Conservation (phyloP, 1,284 basidiomycete species). For the Malassezia vespertilionis region DNA sequence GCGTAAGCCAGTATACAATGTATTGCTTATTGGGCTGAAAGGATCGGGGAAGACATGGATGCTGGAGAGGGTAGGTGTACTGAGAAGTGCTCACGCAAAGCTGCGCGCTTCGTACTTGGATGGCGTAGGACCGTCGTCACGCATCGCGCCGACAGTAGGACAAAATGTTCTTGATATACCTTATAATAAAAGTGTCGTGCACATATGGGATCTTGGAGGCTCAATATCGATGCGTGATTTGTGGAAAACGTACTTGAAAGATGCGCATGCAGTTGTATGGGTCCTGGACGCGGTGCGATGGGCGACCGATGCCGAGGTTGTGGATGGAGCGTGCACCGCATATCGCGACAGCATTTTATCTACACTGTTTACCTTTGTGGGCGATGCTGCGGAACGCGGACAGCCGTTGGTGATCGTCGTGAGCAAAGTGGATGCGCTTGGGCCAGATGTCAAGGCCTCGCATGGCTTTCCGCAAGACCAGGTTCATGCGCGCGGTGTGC, state of each 20-base stretch:
- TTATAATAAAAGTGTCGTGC: conserved; percentile 19
- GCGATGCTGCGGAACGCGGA: background rate
- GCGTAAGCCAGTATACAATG: conserved; percentile 24
- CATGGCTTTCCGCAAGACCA: background rate
- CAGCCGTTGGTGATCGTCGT: conserved; percentile 11
- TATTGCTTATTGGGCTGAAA: conserved; percentile 25
- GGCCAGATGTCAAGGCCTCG: background rate
- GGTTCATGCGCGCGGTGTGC: background rate
- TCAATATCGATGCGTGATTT: conserved; percentile 25
- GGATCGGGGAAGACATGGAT: conserved; percentile 32
- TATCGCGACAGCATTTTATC: conserved; percentile 3
- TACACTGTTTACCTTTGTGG: background rate
- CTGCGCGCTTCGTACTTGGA: conserved; percentile 6
- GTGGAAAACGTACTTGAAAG: conserved; percentile 30
- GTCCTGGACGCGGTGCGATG: conserved; percentile 22
- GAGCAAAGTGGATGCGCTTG: conserved; percentile 3
- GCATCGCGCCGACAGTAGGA: conserved; percentile 29
- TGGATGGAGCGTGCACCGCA: background rate
- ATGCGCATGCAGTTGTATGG: conserved; percentile 27
- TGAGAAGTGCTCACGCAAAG: background rate
- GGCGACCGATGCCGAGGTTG: background rate
- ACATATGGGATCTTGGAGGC: conserved; percentile 36
- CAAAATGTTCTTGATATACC: conserved; percentile 30
- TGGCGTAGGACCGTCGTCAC: conserved; percentile 10
- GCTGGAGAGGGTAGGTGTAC: conserved; percentile 19